Base-by-base conservation (phyloP, 2,329 filamentous ascomycete genomes). In the Onygena corvina region DNA sequence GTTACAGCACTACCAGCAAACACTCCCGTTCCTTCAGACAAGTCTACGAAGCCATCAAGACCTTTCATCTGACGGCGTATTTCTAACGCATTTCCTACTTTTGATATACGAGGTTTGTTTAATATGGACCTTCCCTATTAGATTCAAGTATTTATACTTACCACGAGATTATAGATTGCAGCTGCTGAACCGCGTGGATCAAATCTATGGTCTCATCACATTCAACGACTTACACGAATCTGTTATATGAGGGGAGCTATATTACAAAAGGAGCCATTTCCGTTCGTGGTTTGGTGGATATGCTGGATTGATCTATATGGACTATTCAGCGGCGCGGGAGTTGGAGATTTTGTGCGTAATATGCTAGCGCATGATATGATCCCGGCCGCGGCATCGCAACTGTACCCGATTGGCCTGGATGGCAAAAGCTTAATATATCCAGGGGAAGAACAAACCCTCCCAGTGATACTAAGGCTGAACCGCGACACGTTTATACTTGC, bases 41-140 rank as follows among this genome's bases (percentile, higher is more conserved):
- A 67, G 61, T 46, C 55, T 74, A 5, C 66, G 64, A 20, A 71
- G 66, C 35, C 63, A 69, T 9, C 65, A 73, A 40, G 72, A 79
- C 55, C 62, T 77, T n/a, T 67, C 72, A 14, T 76, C 73, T 0
- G 74, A 79, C 56, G 75, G 73, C n/a, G 66, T 73, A 20, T 73
- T 79, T 51, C 66, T 77, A 23, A 73, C 75, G 1, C 75, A 79
- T 58, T 77, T 77, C 53, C 61, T 79, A 3, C 67, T 79, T 5
- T 67, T 78, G 27, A 61, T 78, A 16, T 78, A 78, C 57, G 76
- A 79, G 62, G 72, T 76, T 52, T 60, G 66, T 53, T 48, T 53
- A 35, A 18, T 16, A 7, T 25, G 3, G n/a, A 16, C 7, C 2
- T 36, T 36, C 2, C 30, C 16, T 16, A 36, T 14, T 12, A 18